Percentiles rank a stretch among this genome's conserved stretches.
phyloP scores from a whole-genome alignment of 768 basidiomycete genomes.

The Tulasnella sp. region DNA sequence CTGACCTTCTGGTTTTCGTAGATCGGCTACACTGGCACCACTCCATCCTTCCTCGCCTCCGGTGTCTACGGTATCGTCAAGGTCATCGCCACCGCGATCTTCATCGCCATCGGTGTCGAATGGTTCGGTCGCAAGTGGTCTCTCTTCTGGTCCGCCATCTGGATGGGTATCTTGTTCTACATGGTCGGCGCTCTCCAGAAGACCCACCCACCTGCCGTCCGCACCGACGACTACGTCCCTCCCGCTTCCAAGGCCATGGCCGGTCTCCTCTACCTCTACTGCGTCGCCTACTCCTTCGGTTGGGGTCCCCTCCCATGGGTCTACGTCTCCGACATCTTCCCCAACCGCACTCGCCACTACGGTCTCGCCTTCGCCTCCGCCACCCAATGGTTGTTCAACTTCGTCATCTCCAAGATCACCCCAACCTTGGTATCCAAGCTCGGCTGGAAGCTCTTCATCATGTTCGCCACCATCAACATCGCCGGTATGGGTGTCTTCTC shows the following conservation, averaged over 20 bases:
- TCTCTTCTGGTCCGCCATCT: slow-evolving; percentile 62
- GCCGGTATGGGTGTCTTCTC: slow-evolving; percentile 70
- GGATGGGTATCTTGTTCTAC: slow-evolving; percentile 81
- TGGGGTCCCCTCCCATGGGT: slow-evolving; percentile 68
- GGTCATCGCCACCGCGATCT: slow-evolving; percentile 46
- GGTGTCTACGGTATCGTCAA: slow-evolving; percentile 49
- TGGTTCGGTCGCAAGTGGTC: slow-evolving; percentile 51
- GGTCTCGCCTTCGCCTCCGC: slow-evolving; percentile 75
- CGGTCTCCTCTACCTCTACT: slow-evolving; percentile 82
- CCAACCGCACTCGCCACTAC: slow-evolving; percentile 79
- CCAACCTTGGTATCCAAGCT: slow-evolving; percentile 63
- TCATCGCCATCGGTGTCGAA: slow-evolving; percentile 47
- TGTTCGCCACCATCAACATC: slow-evolving; percentile 76
- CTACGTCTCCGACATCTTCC: slow-evolving; percentile 84
- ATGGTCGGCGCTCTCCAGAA: slow-evolving; percentile 85
- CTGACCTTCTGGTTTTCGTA: neutral
- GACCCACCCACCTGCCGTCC: slow-evolving; percentile 62
- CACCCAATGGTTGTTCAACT: slow-evolving; percentile 85
- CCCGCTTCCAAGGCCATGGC: slow-evolving; percentile 73
- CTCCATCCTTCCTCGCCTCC: slow-evolving; percentile 44
- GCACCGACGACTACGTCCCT: slow-evolving; percentile 41
- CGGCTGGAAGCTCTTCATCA: slow-evolving; percentile 75
- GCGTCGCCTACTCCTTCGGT: slow-evolving; percentile 83
- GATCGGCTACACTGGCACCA: slow-evolving; percentile 45
- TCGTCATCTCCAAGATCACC: slow-evolving; percentile 71